phyloP scores from a whole-genome alignment of 1,139 yeast species.

The Magnusiomyces ingens region DNA sequence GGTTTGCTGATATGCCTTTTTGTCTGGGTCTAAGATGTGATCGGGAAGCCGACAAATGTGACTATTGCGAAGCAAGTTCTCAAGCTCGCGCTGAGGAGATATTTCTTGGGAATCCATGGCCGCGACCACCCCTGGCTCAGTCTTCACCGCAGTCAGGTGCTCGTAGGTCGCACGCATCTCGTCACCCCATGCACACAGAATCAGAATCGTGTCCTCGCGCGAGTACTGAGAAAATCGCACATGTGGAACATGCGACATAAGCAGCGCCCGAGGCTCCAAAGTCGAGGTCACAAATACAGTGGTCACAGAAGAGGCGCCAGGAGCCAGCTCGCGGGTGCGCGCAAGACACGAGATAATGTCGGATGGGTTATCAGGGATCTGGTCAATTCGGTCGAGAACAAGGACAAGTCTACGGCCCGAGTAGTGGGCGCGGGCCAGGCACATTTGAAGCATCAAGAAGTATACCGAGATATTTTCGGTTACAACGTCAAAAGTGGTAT shows the following conservation, averaged over 20 bases:
- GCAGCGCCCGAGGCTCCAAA: constrained; percentile 42
- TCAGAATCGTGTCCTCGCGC: constrained; percentile 36
- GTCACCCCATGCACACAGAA: constrained; percentile 29
- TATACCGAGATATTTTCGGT: constrained; percentile 48
- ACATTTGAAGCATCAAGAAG: constrained; percentile 37
- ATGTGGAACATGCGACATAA: constrained; percentile 45
- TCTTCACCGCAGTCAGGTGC: too few species aligned
- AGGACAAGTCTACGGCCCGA: constrained; percentile 42
- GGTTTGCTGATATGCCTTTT: constrained; percentile 8
- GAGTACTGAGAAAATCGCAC: constrained; percentile 45
- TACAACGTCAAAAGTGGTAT: constrained; percentile 23
- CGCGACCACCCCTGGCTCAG: too few species aligned
- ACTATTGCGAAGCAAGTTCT: background rate
- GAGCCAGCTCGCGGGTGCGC: constrained; percentile 40
- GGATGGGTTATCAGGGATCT: constrained; percentile 44
- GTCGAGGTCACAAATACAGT: constrained; percentile 35
- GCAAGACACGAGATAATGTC: constrained; percentile 44
- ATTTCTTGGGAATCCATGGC: too few species aligned
- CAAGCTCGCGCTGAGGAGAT: too few species aligned
- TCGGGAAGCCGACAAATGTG: constrained; percentile 13
- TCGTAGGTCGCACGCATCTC: too few species aligned
- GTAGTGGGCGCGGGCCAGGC: constrained; percentile 19
- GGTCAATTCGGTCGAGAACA: constrained; percentile 55
- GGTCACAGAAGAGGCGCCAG: constrained; percentile 24
- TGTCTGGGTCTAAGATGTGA: constrained; percentile 2